Evolutionary conservation across 1,139 yeast species (phyloP).

Genomic region (Sugiyamaella sp.): DNA sequence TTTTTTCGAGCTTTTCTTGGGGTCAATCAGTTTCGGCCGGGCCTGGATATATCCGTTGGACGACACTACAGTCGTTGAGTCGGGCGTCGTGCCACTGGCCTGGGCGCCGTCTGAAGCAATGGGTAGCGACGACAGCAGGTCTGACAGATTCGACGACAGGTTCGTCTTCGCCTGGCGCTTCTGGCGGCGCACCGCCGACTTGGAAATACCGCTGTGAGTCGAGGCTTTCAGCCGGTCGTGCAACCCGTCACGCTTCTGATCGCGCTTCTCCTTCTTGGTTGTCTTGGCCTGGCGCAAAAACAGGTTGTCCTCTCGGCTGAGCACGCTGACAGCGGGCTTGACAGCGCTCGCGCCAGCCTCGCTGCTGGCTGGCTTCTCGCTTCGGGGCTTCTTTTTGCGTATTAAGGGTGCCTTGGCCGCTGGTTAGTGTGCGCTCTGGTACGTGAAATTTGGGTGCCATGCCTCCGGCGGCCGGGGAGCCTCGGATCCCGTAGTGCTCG

Average conservation of each 20-base stretch:
- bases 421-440: neutral
- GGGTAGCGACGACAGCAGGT: constrained; percentile 40
- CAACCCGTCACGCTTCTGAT: constrained; percentile 25
- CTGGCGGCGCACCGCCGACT: constrained; percentile 34
- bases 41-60: constrained; percentile 25
- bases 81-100: constrained; percentile 10
- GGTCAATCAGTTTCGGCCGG: constrained; percentile 29
- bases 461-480: constrained; percentile 4
- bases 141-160: constrained; percentile 38
- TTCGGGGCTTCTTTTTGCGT: constrained; percentile 20
- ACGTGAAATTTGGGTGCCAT: no score
- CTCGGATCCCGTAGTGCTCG: neutral
- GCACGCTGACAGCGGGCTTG: constrained; percentile 17
- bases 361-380: constrained; percentile 10
- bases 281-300: constrained; percentile 34
- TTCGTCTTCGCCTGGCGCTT: constrained; percentile 36
- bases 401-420: constrained; percentile 21
- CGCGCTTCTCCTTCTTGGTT: constrained; percentile 38
- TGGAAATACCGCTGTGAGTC: constrained; percentile 33
- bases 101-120: constrained; percentile 25
- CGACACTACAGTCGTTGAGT: constrained; percentile 5
- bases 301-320: constrained; percentile 29
- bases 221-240: constrained; percentile 19
- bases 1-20: constrained; percentile 36
- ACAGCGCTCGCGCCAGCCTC: neutral